Base-by-base conservation (phyloP, 2,329 filamentous ascomycete species). In the Aureobasidium melanogenum region DNA sequence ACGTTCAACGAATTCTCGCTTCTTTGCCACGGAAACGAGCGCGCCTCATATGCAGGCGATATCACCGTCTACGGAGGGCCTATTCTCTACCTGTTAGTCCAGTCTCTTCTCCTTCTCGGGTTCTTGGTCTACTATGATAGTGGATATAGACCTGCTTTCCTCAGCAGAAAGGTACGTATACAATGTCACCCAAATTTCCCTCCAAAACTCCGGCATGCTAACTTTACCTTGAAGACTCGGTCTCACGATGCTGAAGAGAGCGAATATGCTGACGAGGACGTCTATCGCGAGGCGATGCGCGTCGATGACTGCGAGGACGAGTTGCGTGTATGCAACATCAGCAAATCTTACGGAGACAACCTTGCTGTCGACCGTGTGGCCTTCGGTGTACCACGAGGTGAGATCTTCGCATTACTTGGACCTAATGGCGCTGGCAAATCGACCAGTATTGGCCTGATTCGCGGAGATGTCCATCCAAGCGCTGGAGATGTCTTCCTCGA, bases 401-500 rank as follows among this genome's bases (percentile, higher is more conserved):
- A 96, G 71, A 88, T 96, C 0, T 96, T 96, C 74, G 91, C 91
- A 0, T 80, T 97, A 0, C 82, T 97, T 0, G 92, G 92, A 0
- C 91, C 92, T 17, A 96, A 96, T 69, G 91, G 92, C 26, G 93
- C 92, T 1, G 92, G 92, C 62, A 97, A 97, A 69, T 96, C 91
- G 0, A 95, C 88, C 0, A 96, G 32, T 97, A 67, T 90, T 87
- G 1, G 79, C 96, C 5, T 36, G 46, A 91, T 97, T 66, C 84
- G 92, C 64, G 93, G 93, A n/a, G 92, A 97, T 68, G 82, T 93
- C 30, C 84, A 85, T 56, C 91, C 91, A 0, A 85, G 83, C 19
- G 82, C 84, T n/a, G 89, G 91, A 34, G 88, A 95, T 62, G 84
- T 97, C 5, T 82, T 91, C 44, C 88, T 97, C 39, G 89, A 96